Evolutionary conservation across 1,284 basidiomycete genomes (phyloP).

Genomic region (Cryptococcus neoformans): DNA sequence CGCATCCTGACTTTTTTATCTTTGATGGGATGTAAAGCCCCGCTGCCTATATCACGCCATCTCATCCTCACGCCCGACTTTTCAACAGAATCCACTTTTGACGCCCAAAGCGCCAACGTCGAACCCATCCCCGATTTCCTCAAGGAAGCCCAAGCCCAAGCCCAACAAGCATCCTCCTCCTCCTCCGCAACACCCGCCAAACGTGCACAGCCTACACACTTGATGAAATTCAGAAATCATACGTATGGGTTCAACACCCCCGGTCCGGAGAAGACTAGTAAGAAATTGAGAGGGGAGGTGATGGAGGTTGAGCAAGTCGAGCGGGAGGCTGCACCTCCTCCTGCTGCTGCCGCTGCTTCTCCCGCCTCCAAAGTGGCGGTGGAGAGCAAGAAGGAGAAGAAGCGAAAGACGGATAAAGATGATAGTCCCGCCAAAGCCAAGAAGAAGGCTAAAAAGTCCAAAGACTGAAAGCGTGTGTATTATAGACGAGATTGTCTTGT

Average conservation of each 20-base stretch:
- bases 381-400: constrained; percentile 19
- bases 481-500: neutral
- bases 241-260: constrained; percentile 37
- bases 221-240: constrained; percentile 43
- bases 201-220: constrained; percentile 29
- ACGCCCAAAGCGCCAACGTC: neutral
- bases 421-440: constrained; percentile 19
- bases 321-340: neutral
- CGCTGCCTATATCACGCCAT: constrained; percentile 33
- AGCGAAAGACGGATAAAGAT: constrained; percentile 13
- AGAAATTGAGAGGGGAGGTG: constrained; percentile 1
- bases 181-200: constrained; percentile 5
- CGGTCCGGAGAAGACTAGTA: constrained; percentile 19
- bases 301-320: neutral
- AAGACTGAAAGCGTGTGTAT: constrained; percentile 7
- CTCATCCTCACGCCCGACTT: constrained; percentile 36
- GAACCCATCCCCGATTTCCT: neutral
- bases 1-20: neutral
- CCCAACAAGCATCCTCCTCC: constrained; percentile 3
- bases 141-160: too few relatives aligned
- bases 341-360: too few relatives aligned
- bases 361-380: neutral
- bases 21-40: constrained; percentile 26
- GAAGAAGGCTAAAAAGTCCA: constrained; percentile 34
- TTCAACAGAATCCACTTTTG: neutral